These are phyloP conservation scores for Penicillium psychrofluorescens DNA, from an alignment of 495 filamentous ascomycete species.

Conservation along the genomic window DNA sequence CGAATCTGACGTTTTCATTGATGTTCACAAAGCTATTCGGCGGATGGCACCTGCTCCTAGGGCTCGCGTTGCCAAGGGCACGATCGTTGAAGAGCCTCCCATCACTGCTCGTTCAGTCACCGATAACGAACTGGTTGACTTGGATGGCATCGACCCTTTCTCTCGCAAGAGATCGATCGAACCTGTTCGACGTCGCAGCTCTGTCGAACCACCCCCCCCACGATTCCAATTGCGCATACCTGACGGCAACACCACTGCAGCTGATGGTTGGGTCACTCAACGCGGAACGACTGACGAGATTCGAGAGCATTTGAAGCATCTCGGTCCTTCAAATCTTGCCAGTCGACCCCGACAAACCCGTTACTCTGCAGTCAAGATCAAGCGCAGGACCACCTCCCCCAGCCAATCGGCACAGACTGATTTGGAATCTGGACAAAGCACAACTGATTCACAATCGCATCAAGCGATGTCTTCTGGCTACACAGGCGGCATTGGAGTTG, in stretches of 20 bases:
- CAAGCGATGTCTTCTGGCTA: conserved; percentile 16
- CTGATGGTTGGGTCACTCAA: conserved; percentile 28
- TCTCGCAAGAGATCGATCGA: conserved; percentile 5
- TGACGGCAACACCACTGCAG: conserved; percentile 18
- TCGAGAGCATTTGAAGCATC: conserved; percentile 75
- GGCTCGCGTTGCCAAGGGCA: conserved; percentile 51
- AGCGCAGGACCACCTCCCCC: conserved; percentile 49
- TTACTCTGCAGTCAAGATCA: conserved; percentile 89
- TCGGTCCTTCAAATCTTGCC: conserved; percentile 89
- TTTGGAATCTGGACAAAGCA: conserved; percentile 24
- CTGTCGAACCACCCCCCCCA: conserved; percentile 46
- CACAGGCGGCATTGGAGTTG: conserved; percentile 45
- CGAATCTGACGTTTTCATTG: conserved; percentile 93
- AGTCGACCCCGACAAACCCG: conserved; percentile 74
- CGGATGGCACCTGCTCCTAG: conserved; percentile 63
- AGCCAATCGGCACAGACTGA: conserved; percentile 33
- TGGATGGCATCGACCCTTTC: conserved; percentile 14
- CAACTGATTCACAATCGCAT: conserved; percentile 15
- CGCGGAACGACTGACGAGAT: conserved; percentile 52
- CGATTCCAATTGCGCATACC: conserved; percentile 35
- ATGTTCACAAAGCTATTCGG: conserved; percentile 93
- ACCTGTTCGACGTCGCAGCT: conserved; percentile 25
- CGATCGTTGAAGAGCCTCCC: conserved; percentile 44
- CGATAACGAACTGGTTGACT: conserved; percentile 31
- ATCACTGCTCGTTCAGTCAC: conserved; percentile 14